phyloP scores from a whole-genome alignment of 768 basidiomycete species.

The Phaeotremella skinneri region DNA sequence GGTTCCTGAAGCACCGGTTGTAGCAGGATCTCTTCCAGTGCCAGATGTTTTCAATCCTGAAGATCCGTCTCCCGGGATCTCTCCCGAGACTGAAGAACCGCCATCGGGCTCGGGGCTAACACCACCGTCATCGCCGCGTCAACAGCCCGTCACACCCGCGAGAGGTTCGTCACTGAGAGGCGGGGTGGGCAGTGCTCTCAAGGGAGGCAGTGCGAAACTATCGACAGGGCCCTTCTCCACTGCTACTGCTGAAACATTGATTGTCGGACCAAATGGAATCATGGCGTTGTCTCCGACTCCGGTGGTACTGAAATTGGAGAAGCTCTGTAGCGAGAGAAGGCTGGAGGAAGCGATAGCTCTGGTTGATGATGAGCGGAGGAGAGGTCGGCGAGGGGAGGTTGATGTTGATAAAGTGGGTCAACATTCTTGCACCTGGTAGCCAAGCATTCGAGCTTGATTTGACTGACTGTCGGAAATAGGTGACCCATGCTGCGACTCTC shows the following conservation, averaged over 20 bases:
- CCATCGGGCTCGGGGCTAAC: constrained; percentile 47
- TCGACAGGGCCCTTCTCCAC: constrained; percentile 34
- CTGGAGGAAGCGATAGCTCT: constrained; percentile 40
- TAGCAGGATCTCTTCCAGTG: background rate
- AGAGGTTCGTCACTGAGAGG: constrained; percentile 31
- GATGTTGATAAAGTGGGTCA: constrained; percentile 45
- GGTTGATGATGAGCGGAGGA: constrained; percentile 47
- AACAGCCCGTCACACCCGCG: constrained; percentile 30
- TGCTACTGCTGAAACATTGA: constrained; percentile 36
- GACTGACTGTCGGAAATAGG: constrained; percentile 18
- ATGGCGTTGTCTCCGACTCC: constrained; percentile 35
- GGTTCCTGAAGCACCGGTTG: constrained; percentile 12
- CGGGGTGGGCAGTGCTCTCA: background rate
- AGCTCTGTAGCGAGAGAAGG: constrained; percentile 27
- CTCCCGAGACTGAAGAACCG: constrained; percentile 36
- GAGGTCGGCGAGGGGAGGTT: constrained; percentile 45
- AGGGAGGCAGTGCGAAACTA: constrained; percentile 3
- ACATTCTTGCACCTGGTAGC: background rate
- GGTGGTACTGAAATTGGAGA: constrained; percentile 30
- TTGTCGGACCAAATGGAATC: constrained; percentile 41
- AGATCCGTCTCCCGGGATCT: background rate
- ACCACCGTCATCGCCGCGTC: constrained; percentile 44
- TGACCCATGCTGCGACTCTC: constrained; percentile 57
- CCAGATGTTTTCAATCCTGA: background rate
- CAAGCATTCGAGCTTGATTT: background rate